Base-by-base conservation (phyloP, 1,139 yeast genomes). In the Debaryomyces subglobosus region DNA sequence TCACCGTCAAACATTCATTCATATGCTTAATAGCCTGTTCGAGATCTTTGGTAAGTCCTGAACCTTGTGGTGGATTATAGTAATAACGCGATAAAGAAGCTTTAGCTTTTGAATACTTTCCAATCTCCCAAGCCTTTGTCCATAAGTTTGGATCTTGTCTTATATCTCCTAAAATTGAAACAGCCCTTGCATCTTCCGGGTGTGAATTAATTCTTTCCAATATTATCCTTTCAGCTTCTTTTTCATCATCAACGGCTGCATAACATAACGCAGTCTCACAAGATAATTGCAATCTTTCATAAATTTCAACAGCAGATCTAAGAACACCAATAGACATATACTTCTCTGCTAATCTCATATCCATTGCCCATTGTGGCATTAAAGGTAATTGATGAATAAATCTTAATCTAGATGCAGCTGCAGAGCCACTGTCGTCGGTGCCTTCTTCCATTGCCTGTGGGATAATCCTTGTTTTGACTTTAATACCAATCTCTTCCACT, bases 181-280 rank as follows among this genome's bases (percentile, higher is more conserved):
- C 77, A 0, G 96, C 91, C 58, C 97, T 77, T 0, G 96, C 94
- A 67, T 91, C 96, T 5, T 79, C 74, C 2, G 96, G 92, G 55
- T 81, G 77, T 4, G 66, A 59, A 18, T 67, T 69, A 10, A 92
- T 68, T 57, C 92, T 79, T 12, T 73, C 67, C 12, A 74, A 59
- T 39, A 95, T 69, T 10, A 91, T 71, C 34, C 71, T 69, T 49
- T 81, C 80, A 0, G 96, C 98, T 51, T 81, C 79, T 4, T 67
- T 69, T 56, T 83, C 91, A 52, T 88, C 85, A 24, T 91, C 97
- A 20, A 85, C 85, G 1, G 96, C 88, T 2, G 96, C 96, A 59
- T 88, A 84, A 71, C 99, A 94, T 51, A 94, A 71, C 0, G 98
- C 98, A 20, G 89, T 89, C 59, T 94, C 98, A 46, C 88, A 83